Base-by-base conservation (phyloP, 2,329 filamentous ascomycete species). In the Aspergillus aculeatinus region DNA sequence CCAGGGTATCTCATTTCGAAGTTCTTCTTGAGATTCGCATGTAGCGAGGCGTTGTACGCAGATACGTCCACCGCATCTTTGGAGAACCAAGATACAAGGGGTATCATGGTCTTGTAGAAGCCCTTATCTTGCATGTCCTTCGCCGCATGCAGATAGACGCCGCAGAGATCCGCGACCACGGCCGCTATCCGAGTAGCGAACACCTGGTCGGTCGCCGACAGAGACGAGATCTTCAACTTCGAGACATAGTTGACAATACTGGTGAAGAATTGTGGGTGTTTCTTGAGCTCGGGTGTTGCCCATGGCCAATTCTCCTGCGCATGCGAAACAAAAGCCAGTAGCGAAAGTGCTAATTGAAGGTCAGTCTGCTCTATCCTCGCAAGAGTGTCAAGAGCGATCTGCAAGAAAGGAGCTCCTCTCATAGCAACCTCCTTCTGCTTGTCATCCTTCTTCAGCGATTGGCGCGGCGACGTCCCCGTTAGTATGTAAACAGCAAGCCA, bases 301-400 rank as follows among this genome's bases (percentile, higher is more conserved):
- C 94, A 96, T 1, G 93, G 90, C 94, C 94, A 98, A 71, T 92
- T 91, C 74, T 96, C 95, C 71, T 97, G 93, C 4, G 94, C 91
- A 2, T 90, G 87, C 2, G 91, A 87, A 42, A 97, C 86, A 73
- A 98, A 98, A 68, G 94, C 88, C 16, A 99, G 82, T 67, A 97
- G 87, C 0, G 90, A 87, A 23, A 92, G 79, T 4, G 88, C 86
- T 63, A 92, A 85, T 35, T 81, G 79, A n/a, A 84, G 82, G 9
- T 89, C 82, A 23, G 93, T 74, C 1, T 84, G 80, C 25, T 84
- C 82, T 61, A 96, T 86, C 11, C 82, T 82, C 19, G 85, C 83
- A 42, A 98, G 80, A 59, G 86, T 83, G 49, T 89, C 84, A 33
- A 97, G 81, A 0, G 92, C 94, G 58, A 86, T 85, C 21, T 84